Evolutionary conservation across 305 asterid genomes (phyloP).

Genomic region (Fraxinus baroniana): DNA sequence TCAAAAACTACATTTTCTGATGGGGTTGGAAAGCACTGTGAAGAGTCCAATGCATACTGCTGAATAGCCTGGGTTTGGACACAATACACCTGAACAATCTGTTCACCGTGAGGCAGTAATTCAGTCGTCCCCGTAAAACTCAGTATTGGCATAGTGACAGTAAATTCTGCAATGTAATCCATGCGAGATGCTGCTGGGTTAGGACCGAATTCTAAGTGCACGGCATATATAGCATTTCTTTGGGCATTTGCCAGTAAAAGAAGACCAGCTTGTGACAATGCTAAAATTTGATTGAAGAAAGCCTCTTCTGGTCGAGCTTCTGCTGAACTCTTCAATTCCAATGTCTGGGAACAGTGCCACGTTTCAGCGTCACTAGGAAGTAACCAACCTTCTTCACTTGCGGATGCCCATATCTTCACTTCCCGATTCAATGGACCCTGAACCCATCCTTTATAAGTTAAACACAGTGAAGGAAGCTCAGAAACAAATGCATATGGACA

Average conservation of each 20-base stretch:
- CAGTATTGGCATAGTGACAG: slow-evolving; percentile 80
- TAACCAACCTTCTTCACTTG: slow-evolving; percentile 98
- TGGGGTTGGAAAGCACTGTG: slow-evolving; percentile 83
- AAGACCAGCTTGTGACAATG: slow-evolving; percentile 86
- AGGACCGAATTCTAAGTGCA: slow-evolving; percentile 88
- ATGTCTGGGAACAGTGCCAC: slow-evolving; percentile 81
- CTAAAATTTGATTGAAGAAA: slow-evolving; percentile 94
- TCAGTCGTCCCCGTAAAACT: slow-evolving; percentile 84
- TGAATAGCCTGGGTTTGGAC: slow-evolving; percentile 96
- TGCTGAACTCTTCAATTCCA: slow-evolving; percentile 74
- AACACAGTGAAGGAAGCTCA: not conserved
- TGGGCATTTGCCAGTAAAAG: slow-evolving; percentile 93
- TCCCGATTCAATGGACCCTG: slow-evolving; percentile 66
- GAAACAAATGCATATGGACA: slow-evolving; percentile 3
- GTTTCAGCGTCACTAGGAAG: slow-evolving; percentile 90
- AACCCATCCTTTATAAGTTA: not conserved
- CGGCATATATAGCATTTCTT: slow-evolving; percentile 88
- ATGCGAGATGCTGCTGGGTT: slow-evolving; percentile 77
- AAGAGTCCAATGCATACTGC: slow-evolving; percentile 87
- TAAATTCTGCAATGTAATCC: slow-evolving; percentile 91
- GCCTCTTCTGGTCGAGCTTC: slow-evolving; percentile 68
- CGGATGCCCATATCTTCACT: slow-evolving; percentile 82
- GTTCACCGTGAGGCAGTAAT: slow-evolving; percentile 73
- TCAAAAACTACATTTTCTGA: slow-evolving; percentile 50
- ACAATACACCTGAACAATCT: slow-evolving; percentile 83